phyloP scores from a whole-genome alignment of 805 yeast genomes.

The Brettanomyces nanus region DNA sequence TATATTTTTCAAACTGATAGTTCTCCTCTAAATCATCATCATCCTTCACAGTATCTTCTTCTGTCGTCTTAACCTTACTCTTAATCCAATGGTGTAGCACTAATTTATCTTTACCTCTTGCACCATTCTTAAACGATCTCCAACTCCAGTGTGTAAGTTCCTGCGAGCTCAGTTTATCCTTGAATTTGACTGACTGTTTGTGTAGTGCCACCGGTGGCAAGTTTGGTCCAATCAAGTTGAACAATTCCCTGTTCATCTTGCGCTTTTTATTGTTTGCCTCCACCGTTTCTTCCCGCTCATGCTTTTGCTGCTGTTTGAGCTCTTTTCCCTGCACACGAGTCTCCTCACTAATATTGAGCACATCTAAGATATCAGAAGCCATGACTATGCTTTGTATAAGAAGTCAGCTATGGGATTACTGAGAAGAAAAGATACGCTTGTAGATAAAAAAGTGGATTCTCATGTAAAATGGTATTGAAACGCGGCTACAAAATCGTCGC shows the following conservation, averaged over 20 bases:
- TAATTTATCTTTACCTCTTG: constrained; percentile 35
- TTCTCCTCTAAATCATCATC: constrained; percentile 22
- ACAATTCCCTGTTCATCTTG: constrained; percentile 78
- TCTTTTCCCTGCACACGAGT: constrained; percentile 22
- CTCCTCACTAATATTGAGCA: constrained; percentile 56
- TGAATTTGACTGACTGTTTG: constrained; percentile 41
- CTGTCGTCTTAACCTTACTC: not conserved
- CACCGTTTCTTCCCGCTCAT: constrained; percentile 15
- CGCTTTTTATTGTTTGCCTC: constrained; percentile 24
- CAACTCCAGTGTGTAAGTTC: constrained; percentile 81
- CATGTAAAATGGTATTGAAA: no score
- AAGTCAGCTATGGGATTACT: no score
- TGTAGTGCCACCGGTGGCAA: constrained; percentile 72
- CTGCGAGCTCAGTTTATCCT: constrained; percentile 51
- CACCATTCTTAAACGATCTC: constrained; percentile 48
- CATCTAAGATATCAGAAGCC: constrained; percentile 65
- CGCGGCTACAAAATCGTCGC: no score
- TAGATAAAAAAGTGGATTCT: no score
- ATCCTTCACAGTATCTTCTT: not conserved
- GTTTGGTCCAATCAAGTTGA: constrained; percentile 82
- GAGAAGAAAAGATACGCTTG: no score
- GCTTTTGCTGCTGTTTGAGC: constrained; percentile 33
- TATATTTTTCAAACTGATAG: constrained; percentile 68
- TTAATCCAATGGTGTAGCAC: constrained; percentile 80
- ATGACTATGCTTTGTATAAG: constrained; percentile 7